Base-by-base conservation (phyloP, 1,284 basidiomycete genomes). In the Moesziomyces antarcticus region DNA sequence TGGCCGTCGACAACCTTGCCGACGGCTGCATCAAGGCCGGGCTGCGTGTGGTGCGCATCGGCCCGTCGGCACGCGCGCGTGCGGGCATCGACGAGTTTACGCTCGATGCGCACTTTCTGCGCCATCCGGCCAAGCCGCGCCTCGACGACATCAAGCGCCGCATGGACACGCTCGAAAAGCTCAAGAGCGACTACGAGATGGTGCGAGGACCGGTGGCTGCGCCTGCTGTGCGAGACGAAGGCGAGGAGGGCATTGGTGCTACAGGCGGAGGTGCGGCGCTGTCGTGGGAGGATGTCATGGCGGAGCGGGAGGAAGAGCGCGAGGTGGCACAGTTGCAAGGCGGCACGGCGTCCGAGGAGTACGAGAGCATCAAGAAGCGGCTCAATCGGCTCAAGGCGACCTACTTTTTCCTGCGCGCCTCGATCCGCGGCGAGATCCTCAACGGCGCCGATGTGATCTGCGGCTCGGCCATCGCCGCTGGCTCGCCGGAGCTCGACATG, bases 1-100 rank as follows among this genome's bases (percentile, higher is more conserved):
- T 91, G 24, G 94, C 95, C 0, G 93, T 96, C n/a, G 94, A 97
- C 83, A 93, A 97, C 75, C 88, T 97, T 9, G 89, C 94, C 35
- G 90, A 92, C 77, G 87, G 93, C 24, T 87, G 87, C 63, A 78
- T 84, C 40, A 46, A 73, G 46, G 85, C 88, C 1, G 90, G 90
- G 0, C 84, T 96, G 50, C 89, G 89, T 56, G 91, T 93, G 0
- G 85, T 96, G 5, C 91, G 94, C 1, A 87, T 93, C 13, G 93
- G 93, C 3, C 89, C 87, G 40, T 86, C 87, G 2, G 60, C 75
- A 1, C 73, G 75, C 7, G 88, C 88, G n/a, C 88, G 89, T 37
- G 83, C 87, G 0, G 87, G 89, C 13, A 85, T 93, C 5, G 77
- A 86, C 21, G 78, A 88, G 37, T 86, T 89, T 76, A 91, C 91